Percentiles rank a stretch among this genome's conserved stretches.
phyloP scores from a whole-genome alignment of 2,329 filamentous ascomycete genomes.

The Hypoxylon rubiginosum region DNA sequence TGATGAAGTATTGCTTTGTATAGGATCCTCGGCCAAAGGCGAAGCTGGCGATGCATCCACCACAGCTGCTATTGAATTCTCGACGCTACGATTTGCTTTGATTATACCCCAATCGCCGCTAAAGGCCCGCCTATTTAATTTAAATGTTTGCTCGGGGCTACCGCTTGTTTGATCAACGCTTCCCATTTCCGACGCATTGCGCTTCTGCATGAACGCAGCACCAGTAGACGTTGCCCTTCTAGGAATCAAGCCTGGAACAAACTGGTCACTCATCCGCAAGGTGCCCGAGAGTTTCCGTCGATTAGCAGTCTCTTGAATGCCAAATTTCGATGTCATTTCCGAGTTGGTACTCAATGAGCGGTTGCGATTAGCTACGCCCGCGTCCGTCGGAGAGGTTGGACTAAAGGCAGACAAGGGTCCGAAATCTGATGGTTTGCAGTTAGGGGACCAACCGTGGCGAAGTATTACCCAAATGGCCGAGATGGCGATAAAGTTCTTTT shows the following conservation, averaged over 20 bases:
- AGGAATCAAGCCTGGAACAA: constrained; percentile 45
- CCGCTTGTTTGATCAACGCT: constrained; percentile 23
- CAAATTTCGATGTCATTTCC: constrained; percentile 27
- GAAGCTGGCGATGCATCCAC: constrained; percentile 26
- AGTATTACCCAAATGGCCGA: constrained; percentile 67
- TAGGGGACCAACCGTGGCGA: constrained; percentile 59
- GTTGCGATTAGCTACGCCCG: constrained; percentile 30
- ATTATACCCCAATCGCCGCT: constrained; percentile 50
- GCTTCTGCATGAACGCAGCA: constrained; percentile 61
- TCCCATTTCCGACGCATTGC: constrained; percentile 44
- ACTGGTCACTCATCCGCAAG: constrained; percentile 36
- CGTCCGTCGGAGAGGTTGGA: constrained; percentile 27
- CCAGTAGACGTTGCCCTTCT: constrained; percentile 62
- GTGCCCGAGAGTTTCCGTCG: constrained; percentile 37
- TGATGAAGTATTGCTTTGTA: constrained; percentile 20
- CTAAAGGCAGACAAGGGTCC: constrained; percentile 30
- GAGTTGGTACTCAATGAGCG: constrained; percentile 43
- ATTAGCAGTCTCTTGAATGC: constrained; percentile 18
- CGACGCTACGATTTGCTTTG: constrained; percentile 36
- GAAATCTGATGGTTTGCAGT: constrained; percentile 52
- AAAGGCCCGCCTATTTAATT: constrained; percentile 45
- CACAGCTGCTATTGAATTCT: constrained; percentile 40
- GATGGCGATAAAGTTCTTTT: constrained; percentile 64
- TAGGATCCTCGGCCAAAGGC: constrained; percentile 16
- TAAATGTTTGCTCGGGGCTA: constrained; percentile 24